These are phyloP conservation scores for Arthrobotrys musiformis DNA, from an alignment of 2,329 filamentous ascomycete species.

Conservation along the genomic window DNA sequence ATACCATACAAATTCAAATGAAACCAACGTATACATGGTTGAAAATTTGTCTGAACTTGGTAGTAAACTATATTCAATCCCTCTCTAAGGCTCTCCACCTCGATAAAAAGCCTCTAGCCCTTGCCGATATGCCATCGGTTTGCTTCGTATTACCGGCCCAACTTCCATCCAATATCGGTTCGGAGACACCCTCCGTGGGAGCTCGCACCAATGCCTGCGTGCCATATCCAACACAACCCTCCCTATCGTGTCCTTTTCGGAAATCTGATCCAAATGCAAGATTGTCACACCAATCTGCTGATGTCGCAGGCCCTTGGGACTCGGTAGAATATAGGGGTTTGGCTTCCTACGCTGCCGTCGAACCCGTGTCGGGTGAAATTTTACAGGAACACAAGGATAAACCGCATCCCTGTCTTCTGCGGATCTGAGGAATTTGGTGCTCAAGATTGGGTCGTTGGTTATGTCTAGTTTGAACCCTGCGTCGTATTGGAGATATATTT, in stretches of 20 bases:
- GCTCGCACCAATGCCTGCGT: background rate
- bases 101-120: background rate
- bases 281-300: background rate
- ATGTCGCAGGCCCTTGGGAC: background rate
- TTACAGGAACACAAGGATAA: background rate
- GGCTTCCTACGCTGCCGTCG: background rate
- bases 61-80: too few relatives aligned
- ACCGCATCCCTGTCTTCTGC: background rate
- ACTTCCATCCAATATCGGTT: background rate
- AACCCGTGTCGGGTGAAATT: background rate
- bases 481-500: background rate
- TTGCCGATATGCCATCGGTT: background rate
- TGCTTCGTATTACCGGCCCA: background rate
- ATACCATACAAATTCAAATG: slow-evolving; percentile 32
- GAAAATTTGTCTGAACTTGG: too few relatives aligned
- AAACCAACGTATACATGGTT: too few relatives aligned
- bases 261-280: background rate
- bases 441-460: slow-evolving; percentile 2
- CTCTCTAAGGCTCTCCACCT: background rate
- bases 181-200: background rate
- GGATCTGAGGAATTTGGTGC: background rate
- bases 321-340: background rate
- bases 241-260: background rate
- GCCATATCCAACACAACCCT: background rate
- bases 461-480: background rate